Evolutionary conservation across 495 filamentous ascomycete genomes (phyloP).

Genomic region (Penicillium crystallinum): DNA sequence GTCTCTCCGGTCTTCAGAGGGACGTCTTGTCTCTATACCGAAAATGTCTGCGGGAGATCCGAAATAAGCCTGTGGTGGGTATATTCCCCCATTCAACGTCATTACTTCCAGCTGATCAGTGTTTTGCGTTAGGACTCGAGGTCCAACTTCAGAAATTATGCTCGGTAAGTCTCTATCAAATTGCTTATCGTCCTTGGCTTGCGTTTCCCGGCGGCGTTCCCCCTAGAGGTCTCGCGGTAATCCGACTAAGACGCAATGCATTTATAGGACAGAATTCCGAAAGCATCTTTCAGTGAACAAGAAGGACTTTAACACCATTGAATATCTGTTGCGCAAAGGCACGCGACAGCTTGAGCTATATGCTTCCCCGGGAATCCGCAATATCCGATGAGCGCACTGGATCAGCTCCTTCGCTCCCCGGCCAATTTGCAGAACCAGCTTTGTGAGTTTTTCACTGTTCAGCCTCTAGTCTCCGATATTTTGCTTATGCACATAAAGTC

Average conservation of each 20-base stretch:
- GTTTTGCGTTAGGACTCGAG: conserved; percentile 39
- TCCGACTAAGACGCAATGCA: conserved; percentile 3
- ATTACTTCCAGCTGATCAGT: conserved; percentile 5
- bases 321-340: conserved; percentile 83
- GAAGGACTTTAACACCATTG: conserved; percentile 83
- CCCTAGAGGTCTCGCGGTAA: neutral
- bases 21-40: conserved; percentile 85
- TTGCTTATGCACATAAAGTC: neutral
- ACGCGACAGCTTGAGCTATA: conserved; percentile 82
- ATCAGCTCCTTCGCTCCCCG: neutral
- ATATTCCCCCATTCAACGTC: neutral
- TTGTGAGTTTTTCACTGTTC: neutral
- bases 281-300: conserved; percentile 67
- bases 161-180: conserved; percentile 40
- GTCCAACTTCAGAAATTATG: conserved; percentile 51
- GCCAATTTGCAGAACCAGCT: neutral
- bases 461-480: neutral
- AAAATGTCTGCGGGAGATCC: conserved; percentile 70
- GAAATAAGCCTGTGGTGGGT: conserved; percentile 73
- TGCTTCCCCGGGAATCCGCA: conserved; percentile 73
- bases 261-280: conserved; percentile 65
- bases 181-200: neutral
- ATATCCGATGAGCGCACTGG: conserved; percentile 49
- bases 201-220: conserved; percentile 2
- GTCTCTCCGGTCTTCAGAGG: conserved; percentile 83